Conservation (phyloP, 2,329 filamentous ascomycete genomes). For the Botrytis cinerea region DNA sequence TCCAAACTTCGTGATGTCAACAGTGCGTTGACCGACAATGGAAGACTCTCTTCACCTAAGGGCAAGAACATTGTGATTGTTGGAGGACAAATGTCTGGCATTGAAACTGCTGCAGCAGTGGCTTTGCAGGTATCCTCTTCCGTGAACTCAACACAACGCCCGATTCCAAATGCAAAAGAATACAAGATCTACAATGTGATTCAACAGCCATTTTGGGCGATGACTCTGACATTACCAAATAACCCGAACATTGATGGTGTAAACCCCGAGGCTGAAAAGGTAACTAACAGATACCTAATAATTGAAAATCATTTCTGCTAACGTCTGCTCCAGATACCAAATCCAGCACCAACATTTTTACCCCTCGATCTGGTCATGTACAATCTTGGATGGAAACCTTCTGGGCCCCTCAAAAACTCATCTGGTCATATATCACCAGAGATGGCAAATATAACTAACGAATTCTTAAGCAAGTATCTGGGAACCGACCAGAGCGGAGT, state of each 20-base stretch:
- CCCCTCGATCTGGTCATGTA: slow-evolving; percentile 74
- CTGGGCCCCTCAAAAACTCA: slow-evolving; percentile 58
- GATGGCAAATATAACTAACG: slow-evolving; percentile 56
- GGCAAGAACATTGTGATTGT: slow-evolving; percentile 70
- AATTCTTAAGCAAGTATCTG: slow-evolving; percentile 50
- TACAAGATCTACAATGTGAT: slow-evolving; percentile 68
- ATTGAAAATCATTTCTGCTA: slow-evolving; percentile 12
- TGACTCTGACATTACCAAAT: slow-evolving; percentile 55
- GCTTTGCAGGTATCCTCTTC: slow-evolving; percentile 70
- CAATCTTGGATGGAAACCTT: slow-evolving; percentile 64
- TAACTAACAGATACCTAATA: slow-evolving; percentile 4
- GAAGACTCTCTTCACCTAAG: slow-evolving; percentile 35
- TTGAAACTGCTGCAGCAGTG: slow-evolving; percentile 73
- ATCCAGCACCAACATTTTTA: slow-evolving; percentile 60
- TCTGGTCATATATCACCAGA: slow-evolving; percentile 65
- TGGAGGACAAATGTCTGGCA: slow-evolving; percentile 80
- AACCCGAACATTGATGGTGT: slow-evolving; percentile 32
- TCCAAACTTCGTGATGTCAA: slow-evolving; percentile 62
- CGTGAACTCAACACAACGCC: slow-evolving; percentile 52
- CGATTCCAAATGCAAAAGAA: slow-evolving; percentile 48
- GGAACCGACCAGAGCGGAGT: slow-evolving; percentile 58
- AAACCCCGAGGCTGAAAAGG: slow-evolving; percentile 34
- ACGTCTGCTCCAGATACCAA: slow-evolving; percentile 42
- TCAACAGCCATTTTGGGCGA: slow-evolving; percentile 70
- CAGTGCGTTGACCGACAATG: slow-evolving; percentile 47